A percentile compares a stretch with the other conserved stretches of the same genome.
Conservation (phyloP, 2,329 filamentous ascomycete species). For the Fusarium sterilihyphosum region DNA sequence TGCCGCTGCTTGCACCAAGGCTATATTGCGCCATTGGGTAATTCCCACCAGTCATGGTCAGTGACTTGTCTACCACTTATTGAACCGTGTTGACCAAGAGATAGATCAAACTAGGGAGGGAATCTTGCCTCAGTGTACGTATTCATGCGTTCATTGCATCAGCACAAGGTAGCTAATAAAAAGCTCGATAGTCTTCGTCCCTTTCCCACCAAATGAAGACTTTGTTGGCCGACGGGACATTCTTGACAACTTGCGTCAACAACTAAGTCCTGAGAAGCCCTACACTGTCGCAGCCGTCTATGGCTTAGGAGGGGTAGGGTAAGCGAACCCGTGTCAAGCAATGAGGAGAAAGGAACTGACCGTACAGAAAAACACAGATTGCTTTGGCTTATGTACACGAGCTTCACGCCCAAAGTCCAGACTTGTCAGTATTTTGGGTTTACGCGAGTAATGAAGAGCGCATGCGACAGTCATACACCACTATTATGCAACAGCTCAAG, state of each 20-base stretch:
- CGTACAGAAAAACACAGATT: neutral
- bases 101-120: neutral
- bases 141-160: too few species aligned
- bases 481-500: neutral
- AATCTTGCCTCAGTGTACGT: too few species aligned
- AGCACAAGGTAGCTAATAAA: fast-evolving
- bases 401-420: neutral
- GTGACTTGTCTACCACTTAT: fast-evolving
- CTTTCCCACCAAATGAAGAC: neutral
- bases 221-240: neutral
- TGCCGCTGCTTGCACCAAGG: neutral
- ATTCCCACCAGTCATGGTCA: neutral
- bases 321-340: too few species aligned
- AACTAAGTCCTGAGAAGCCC: too few species aligned
- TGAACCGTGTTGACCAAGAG: neutral
- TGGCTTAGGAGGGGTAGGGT: neutral
- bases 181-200: neutral
- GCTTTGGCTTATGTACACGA: neutral
- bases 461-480: neutral
- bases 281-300: neutral
- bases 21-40: neutral
- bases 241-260: neutral
- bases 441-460: neutral
- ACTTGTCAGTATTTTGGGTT: neutral
- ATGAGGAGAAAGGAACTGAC: too few species aligned